Evolutionary conservation across 108 stramenopile species (phyloP).

Genomic region (Seminavis robusta): DNA sequence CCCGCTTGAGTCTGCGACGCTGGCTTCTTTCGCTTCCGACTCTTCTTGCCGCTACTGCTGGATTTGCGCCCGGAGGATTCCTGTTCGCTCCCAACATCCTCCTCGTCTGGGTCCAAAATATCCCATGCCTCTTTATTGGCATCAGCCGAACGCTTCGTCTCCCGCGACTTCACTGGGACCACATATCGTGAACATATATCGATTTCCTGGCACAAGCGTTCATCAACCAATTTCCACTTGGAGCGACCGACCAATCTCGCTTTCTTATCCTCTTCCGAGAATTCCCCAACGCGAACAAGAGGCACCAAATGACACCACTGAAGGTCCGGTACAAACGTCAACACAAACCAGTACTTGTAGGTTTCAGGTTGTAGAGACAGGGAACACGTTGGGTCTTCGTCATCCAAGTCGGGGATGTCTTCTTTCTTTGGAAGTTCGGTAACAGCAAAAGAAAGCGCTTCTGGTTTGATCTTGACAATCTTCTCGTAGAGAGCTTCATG

Average conservation of each 20-base stretch:
- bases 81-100: no score
- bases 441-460: no score
- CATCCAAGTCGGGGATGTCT: no score
- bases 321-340: conserved; percentile 85
- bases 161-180: conserved; percentile 48
- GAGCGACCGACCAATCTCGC: conserved; percentile 62
- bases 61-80: no score
- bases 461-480: conserved; percentile 67
- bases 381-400: no score
- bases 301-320: conserved; percentile 87
- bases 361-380: no score
- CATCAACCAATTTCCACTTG: conserved; percentile 72
- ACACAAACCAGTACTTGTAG: conserved; percentile 49
- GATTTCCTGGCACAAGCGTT: conserved; percentile 76
- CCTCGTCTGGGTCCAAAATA: conserved; percentile 56
- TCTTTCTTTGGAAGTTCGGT: no score
- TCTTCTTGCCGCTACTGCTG: no score
- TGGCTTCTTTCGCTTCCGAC: no score
- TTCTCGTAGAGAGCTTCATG: conserved; percentile 77
- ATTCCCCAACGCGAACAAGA: conserved; percentile 64
- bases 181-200: conserved; percentile 70
- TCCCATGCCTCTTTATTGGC: conserved; percentile 91
- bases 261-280: conserved; percentile 54
- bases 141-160: conserved; percentile 65
- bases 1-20: no score